Base-by-base conservation (phyloP, 225 moss, liverwort and hornwort species). In the Marchantia polymorpha region DNA sequence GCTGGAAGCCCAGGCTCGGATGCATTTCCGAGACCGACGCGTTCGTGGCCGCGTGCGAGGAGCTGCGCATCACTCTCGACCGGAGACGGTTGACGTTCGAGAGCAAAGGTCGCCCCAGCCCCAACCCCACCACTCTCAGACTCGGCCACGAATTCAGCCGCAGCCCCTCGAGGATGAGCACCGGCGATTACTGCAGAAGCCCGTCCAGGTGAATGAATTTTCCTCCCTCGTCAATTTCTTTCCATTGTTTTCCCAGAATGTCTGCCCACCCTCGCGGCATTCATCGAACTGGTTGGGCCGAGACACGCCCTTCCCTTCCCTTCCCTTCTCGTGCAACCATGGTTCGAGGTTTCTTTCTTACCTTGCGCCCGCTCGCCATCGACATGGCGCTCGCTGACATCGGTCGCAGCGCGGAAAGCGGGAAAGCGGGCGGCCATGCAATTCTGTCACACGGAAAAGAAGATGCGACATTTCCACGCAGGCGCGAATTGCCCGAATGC, bases 11-110 rank as follows among this genome's bases (percentile, higher is more conserved):
- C 0, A 49, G 56, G 76, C 70, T 87, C 17, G 87, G 87, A 0
- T 82, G 87, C 26, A 87, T 87, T 11, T 87, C 87, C 8, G 87
- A 87, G 80, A 84, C 87, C 4, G 82, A 80, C 26, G 73, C 79
- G 0, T 51, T 80, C 26, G 80, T 82, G 51, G 53, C 73, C 7
- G 87, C 82, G 6, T 74, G 67, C 25, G 80, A 84, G 74, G 87
- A 87, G 82, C 48, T 82, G 12, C 80, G 84, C 11, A 58, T 79
- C 15, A 77, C 59, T 61, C 64, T 87, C 60, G 84, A 84, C n/a
- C 66, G 87, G 23, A 84, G 84, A 53, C 64, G 80, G 52, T 77
- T 84, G 58, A 87, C 82, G 0, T 87, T 84, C 29, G 87, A 87
- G 39, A 52, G 72, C 52, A 77, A 52, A 78, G 60, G 76, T 53